phyloP scores from a whole-genome alignment of 108 stramenopile species.

The Chaetoceros tenuissimus region DNA sequence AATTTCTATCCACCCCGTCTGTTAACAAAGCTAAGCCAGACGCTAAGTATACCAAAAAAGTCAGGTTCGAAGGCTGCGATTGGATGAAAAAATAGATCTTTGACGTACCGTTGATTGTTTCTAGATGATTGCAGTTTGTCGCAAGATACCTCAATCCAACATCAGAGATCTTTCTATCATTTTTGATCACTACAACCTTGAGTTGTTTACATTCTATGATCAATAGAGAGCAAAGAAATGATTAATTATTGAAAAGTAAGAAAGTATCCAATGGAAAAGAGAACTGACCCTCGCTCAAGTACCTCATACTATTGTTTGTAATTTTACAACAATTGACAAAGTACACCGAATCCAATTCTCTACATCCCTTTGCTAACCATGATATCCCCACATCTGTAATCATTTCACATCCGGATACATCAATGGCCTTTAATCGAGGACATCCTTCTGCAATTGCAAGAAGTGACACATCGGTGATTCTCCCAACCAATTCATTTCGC shows the following conservation, averaged over 20 bases:
- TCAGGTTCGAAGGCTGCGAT: not conserved
- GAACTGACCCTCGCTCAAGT: slow-evolving; percentile 28
- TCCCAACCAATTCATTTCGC: slow-evolving; percentile 28
- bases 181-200: slow-evolving; percentile 19
- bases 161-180: slow-evolving; percentile 37
- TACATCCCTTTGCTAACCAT: slow-evolving; percentile 33
- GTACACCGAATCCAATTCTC: slow-evolving; percentile 27
- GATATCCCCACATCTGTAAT: slow-evolving; percentile 37
- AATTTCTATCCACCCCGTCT: slow-evolving; percentile 38
- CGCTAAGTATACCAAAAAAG: not conserved
- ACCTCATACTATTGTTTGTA: slow-evolving; percentile 35
- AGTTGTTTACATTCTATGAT: slow-evolving; percentile 25
- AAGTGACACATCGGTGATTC: slow-evolving; percentile 43
- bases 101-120: slow-evolving; percentile 25
- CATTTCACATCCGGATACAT: slow-evolving; percentile 36
- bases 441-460: slow-evolving; percentile 34
- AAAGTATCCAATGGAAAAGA: not conserved
- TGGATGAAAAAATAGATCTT: not conserved
- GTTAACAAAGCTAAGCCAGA: slow-evolving; percentile 34
- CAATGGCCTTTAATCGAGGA: slow-evolving; percentile 13
- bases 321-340: slow-evolving; percentile 34
- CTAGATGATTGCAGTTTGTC: slow-evolving; percentile 24
- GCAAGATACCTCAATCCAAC: slow-evolving; percentile 32
- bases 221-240: not conserved
- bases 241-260: not conserved